These are phyloP conservation scores for Tylopilus vinaceipallidus DNA, from an alignment of 768 basidiomycete species.

Conservation along the genomic window DNA sequence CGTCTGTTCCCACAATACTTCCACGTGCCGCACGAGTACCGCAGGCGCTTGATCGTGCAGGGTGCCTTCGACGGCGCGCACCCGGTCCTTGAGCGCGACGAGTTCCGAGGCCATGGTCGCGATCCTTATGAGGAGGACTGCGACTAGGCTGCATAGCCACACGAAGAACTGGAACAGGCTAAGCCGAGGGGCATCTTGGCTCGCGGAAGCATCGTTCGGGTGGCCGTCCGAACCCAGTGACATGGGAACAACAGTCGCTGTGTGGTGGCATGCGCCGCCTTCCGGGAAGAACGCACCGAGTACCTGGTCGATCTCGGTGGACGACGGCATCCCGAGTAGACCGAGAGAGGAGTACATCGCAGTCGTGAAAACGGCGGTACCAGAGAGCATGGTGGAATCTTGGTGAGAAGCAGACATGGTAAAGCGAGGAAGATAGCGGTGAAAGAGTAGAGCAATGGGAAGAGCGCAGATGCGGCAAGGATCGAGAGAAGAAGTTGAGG, in stretches of 20 bases:
- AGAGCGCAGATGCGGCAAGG: not conserved
- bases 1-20: slow-evolving; percentile 5
- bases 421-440: not conserved
- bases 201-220: not conserved
- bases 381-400: not conserved
- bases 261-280: not conserved
- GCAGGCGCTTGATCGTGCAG: not conserved
- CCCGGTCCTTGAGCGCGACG: slow-evolving; percentile 17
- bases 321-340: not conserved
- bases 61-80: slow-evolving; percentile 12
- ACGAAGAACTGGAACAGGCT: slow-evolving; percentile 6
- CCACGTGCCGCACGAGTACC: slow-evolving; percentile 8
- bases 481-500: slow-evolving; percentile 1
- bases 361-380: not conserved
- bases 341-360: not conserved
- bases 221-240: not conserved
- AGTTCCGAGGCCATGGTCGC: slow-evolving; percentile 9
- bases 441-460: not conserved
- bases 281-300: not conserved
- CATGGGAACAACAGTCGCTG: not conserved
- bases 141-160: slow-evolving; percentile 8
- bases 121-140: slow-evolving; percentile 2
- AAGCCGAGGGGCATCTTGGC: not conserved
- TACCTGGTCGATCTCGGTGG: not conserved
- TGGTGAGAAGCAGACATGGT: slow-evolving; percentile 3